Conservation (phyloP, 2,329 filamentous ascomycete genomes). For the Colletotrichum chlorophyti region DNA sequence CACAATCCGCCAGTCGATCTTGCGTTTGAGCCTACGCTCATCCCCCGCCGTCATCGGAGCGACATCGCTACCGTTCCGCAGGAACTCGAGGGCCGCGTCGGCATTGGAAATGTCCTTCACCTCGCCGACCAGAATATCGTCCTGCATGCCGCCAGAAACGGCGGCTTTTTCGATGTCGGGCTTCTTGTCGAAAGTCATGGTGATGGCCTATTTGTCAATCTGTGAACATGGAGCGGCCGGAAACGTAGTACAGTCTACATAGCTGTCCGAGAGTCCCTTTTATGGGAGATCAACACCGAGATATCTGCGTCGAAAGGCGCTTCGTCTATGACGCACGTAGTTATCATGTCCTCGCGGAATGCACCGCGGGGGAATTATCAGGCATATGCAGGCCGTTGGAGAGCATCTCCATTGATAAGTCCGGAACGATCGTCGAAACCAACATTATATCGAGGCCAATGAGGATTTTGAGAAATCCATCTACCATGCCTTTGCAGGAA, state of each 20-base stretch:
- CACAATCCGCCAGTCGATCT: conserved; percentile 31
- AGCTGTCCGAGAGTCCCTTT: too few species aligned
- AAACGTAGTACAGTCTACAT: too few species aligned
- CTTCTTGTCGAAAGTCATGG: background rate
- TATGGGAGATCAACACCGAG: too few species aligned
- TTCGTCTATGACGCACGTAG: conserved; percentile 9
- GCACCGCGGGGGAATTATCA: background rate
- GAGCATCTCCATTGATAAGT: conserved; percentile 4
- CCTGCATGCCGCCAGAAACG: background rate
- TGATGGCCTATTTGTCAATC: background rate
- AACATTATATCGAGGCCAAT: conserved; percentile 1
- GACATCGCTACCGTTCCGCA: conserved; percentile 1
- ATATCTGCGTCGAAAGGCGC: background rate
- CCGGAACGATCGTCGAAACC: background rate
- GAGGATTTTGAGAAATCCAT: background rate
- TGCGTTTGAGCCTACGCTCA: conserved; percentile 18
- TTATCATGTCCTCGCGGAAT: background rate
- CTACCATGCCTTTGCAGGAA: conserved; percentile 10
- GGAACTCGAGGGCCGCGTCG: conserved; percentile 10
- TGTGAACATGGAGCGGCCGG: background rate
- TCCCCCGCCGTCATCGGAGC: background rate
- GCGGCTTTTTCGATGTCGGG: conserved; percentile 6
- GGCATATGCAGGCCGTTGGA: background rate
- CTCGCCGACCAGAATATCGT: conserved; percentile 11
- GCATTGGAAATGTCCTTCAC: conserved; percentile 10